Percentiles rank a stretch among this genome's conserved stretches.
phyloP scores from a whole-genome alignment of 768 basidiomycete genomes.

The Suillus subaureus region DNA sequence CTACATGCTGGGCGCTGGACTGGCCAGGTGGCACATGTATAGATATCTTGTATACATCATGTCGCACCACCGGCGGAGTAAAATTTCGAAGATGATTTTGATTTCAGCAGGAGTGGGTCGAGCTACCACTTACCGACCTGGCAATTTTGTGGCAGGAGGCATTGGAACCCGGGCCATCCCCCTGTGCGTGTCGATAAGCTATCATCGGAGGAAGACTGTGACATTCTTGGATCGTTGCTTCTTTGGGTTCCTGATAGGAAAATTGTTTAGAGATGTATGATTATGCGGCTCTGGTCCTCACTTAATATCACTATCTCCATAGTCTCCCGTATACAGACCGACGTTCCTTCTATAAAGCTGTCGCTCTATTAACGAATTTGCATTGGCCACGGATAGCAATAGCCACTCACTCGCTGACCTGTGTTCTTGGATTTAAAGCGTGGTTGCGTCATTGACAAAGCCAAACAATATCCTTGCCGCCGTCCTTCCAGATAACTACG shows the following conservation, averaged over 20 bases:
- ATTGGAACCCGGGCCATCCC: background rate
- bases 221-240: background rate
- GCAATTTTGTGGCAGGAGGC: background rate
- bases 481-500: background rate
- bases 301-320: background rate
- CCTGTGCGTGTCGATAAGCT: background rate
- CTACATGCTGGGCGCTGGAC: background rate
- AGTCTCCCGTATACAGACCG: background rate
- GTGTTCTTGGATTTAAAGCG: background rate
- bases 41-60: background rate
- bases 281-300: constrained; percentile 1
- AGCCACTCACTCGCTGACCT: background rate
- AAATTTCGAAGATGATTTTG: background rate
- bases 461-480: background rate
- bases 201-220: background rate
- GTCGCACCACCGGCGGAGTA: background rate
- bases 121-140: background rate
- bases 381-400: background rate
- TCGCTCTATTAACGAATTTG: background rate
- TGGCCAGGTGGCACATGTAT: background rate
- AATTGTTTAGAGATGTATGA: background rate
- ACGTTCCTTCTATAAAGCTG: background rate
- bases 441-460: background rate
- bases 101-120: background rate
- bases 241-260: background rate